A percentile compares a stretch with the other conserved stretches of the same genome.
These are phyloP conservation scores for Gremmenia infestans DNA, from an alignment of 2,329 filamentous ascomycete species.

Conservation along the genomic window DNA sequence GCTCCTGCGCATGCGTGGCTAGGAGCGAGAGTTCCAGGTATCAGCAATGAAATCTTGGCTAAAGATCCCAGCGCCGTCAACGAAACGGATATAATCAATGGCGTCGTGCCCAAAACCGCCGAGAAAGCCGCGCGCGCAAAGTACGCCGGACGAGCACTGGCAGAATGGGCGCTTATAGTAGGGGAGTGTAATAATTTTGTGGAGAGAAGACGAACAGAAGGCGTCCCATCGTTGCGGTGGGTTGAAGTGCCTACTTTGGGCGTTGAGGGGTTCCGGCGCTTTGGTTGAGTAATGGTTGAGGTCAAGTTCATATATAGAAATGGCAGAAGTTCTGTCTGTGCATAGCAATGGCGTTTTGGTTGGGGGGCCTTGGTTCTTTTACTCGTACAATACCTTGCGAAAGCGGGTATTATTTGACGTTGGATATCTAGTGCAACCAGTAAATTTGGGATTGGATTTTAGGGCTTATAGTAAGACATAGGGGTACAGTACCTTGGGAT, in stretches of 20 bases:
- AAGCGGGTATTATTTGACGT: no score
- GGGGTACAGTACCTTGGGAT: no score
- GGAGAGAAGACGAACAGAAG: conserved; percentile 69
- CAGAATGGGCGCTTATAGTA: conserved; percentile 72
- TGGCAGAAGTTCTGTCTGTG: no score
- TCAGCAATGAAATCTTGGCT: conserved; percentile 22
- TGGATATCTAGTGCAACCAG: no score
- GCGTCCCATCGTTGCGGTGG: conserved; percentile 58
- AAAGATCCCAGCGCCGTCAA: conserved; percentile 18
- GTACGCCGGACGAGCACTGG: conserved; percentile 68
- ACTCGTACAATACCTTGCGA: no score
- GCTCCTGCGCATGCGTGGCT: conserved; percentile 64
- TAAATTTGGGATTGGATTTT: no score
- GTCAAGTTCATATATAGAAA: no score
- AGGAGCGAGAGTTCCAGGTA: conserved; percentile 31
- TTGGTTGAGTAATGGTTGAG: conserved; percentile 8
- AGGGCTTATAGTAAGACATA: no score
- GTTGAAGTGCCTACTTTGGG: conserved; percentile 65
- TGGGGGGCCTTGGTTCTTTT: no score
- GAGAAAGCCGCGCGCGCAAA: conserved; percentile 38
- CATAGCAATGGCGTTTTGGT: no score
- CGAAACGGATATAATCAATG: conserved; percentile 6
- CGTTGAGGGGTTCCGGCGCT: conserved; percentile 54
- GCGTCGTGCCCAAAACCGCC: neutral
- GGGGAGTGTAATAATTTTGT: conserved; percentile 79